phyloP scores from a whole-genome alignment of 176 grass and related monocot species.

The Miscanthus lutarioriparius region DNA sequence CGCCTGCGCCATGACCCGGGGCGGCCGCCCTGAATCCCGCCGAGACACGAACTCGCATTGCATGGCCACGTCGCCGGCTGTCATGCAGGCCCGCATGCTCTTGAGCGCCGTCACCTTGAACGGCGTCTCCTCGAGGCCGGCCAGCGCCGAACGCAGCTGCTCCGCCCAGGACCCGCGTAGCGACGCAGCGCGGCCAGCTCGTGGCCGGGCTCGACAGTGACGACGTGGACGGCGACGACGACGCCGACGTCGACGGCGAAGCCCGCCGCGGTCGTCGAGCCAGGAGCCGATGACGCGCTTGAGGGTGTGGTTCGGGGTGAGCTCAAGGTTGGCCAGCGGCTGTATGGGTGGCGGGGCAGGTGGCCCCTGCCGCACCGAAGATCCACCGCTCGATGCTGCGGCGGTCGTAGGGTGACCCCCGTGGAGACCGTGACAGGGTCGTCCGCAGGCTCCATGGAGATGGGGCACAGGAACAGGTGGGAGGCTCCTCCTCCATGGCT shows the following conservation, averaged over 20 bases:
- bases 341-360: constrained; percentile 91
- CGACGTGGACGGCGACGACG: constrained; percentile 39
- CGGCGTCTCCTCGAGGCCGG: constrained; percentile 53
- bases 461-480: constrained; percentile 76
- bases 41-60: constrained; percentile 52
- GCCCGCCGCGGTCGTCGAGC: constrained; percentile 37
- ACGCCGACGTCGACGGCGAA: neutral
- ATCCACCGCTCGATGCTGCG: constrained; percentile 89
- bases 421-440: constrained; percentile 84
- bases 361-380: constrained; percentile 58
- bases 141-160: constrained; percentile 42
- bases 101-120: constrained; percentile 80
- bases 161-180: constrained; percentile 44
- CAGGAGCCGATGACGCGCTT: constrained; percentile 76
- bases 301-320: constrained; percentile 91
- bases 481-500: constrained; percentile 39
- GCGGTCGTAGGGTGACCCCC: constrained; percentile 80
- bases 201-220: constrained; percentile 36
- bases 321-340: constrained; percentile 52
- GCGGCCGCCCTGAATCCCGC: constrained; percentile 48
- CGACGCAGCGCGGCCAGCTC: constrained; percentile 28
- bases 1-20: constrained; percentile 53
- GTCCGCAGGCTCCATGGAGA: constrained; percentile 89
- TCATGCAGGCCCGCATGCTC: constrained; percentile 40
- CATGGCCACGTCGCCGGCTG: constrained; percentile 43